These are phyloP conservation scores for Trametes polyzona DNA, from an alignment of 1,284 basidiomycete species.

Conservation along the genomic window DNA sequence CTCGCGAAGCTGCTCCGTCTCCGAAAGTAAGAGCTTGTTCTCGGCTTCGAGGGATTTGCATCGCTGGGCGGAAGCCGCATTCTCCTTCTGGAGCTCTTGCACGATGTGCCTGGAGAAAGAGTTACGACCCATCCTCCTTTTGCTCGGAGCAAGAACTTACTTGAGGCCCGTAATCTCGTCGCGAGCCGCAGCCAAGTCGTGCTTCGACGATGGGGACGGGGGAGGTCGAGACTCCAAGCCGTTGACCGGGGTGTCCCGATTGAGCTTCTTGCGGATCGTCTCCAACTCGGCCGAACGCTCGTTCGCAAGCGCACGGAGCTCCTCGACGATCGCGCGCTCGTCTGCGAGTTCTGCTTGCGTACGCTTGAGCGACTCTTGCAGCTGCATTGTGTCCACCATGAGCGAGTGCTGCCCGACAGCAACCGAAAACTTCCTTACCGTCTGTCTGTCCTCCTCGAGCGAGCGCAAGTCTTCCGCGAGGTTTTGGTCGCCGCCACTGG, in stretches of 20 bases:
- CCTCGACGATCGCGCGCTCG: conserved; percentile 37
- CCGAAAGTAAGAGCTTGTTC: conserved; percentile 73
- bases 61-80: conserved; percentile 60
- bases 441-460: conserved; percentile 40
- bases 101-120: conserved; percentile 73
- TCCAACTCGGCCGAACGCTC: conserved; percentile 59
- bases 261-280: conserved; percentile 54
- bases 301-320: conserved; percentile 49
- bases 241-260: conserved; percentile 56
- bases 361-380: conserved; percentile 36
- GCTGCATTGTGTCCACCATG: conserved; percentile 23
- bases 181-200: conserved; percentile 52
- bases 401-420: no score
- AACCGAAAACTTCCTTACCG: conserved; percentile 35
- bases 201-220: conserved; percentile 48
- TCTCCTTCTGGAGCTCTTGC: conserved; percentile 86
- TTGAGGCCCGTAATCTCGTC: conserved; percentile 81
- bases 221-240: conserved; percentile 37
- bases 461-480: conserved; percentile 15
- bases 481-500: conserved; percentile 1
- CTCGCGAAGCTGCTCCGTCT: conserved; percentile 78
- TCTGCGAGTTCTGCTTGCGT: conserved; percentile 42
- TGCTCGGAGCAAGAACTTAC: conserved; percentile 42
- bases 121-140: no score
- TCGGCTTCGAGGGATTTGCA: conserved; percentile 78